Evolutionary conservation across 2,329 filamentous ascomycete species (phyloP), one percentile per base, ranked within the genome.

Genomic region (Botrytis fabae): DNA sequence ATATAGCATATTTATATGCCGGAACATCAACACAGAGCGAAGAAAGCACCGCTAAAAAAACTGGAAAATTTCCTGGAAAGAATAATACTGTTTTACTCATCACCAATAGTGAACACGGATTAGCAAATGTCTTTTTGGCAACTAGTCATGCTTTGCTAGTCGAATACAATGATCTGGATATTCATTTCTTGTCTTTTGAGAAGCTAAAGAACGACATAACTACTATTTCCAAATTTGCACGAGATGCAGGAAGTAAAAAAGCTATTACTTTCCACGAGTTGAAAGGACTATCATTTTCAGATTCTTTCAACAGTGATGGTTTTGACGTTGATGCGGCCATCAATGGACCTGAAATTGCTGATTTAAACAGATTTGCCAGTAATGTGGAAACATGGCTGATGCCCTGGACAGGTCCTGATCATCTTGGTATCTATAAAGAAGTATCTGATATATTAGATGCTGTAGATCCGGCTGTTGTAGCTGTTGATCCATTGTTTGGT

Each of bases 101-200:
- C 51, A 82, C 84, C 3, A 85, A 85, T 74, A 77, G 80, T 44
- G 84, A 85, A 66, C 80, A 81, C 65, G 85, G 85, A 12, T 81
- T 85, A 66, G 81, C 82, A n/a, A 85, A 85, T 75, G 81, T 85
- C 38, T 79, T 83, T 51, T 75, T 86, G 9, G 84, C 84, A 18
- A 81, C 83, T 0, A 78, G 78, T 9, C 79, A 83, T 40, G 82
- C 83, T 32, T 79, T 86, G 0, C 74, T 83, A 1, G 40, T 63
- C 32, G 75, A 78, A 12, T 77, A 81, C 25, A 79, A 79, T 4
- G 74, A 82, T 14, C 77, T 83, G 35, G 79, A 83, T 38, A 75
- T 86, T 9, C 84, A 86, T 73, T 79, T 85, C 40, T 84, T 81
- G 2, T 84, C 84, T 0, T 85, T 84, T 73, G 72, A 75, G 0